Base-by-base conservation (phyloP, 2,329 filamentous ascomycete species). In the Pseudogymnoascus sp. region DNA sequence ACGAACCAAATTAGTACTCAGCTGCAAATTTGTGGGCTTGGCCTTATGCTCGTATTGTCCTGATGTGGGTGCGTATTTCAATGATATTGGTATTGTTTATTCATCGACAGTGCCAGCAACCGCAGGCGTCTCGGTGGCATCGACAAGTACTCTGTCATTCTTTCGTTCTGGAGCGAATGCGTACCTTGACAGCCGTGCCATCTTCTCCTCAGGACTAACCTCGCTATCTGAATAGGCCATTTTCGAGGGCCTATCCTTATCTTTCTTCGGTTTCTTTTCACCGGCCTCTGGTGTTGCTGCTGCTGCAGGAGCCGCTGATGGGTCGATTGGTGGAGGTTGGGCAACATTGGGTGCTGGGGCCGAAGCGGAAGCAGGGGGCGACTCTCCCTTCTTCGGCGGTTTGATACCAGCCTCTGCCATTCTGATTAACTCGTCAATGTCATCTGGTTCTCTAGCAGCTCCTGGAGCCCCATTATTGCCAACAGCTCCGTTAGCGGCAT, bases 171-270 rank as follows among this genome's bases (percentile, higher is more conserved):
- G 82, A 71, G 79, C 78, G 74, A 84, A 89, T 70, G 87, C 86
- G 78, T 96, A 96, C 75, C 86, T 87, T 65, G 89, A 81, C 78
- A 95, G 78, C 72, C 79, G 77, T 29, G 91, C 88, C 90, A 96
- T 92, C 77, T 87, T 91, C 81, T 96, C 93, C 78, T 97, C 93
- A 1, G 91, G 90, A 71, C 90, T 95, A 71, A 86, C 79, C 64
- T 89, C 87, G 61, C 88, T 86, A 72, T 96, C 90, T 66, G 86
- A 86, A 77, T 95, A 96, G 31, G 96, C 81, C 83, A 96, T 87
- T 73, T 84, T 83, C 72, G 86, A 87, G 72, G 86, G 84, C 68
- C 85, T 82, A 66, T 80, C 83, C 75, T 87, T 88, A 65, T 85
- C 81, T 74, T 88, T 88, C 81, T 88, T 88, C 16, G 76, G 76